Evolutionary conservation across 139 green algal genomes (phyloP).

Genomic region (Chlamydomonas asymmetrica): DNA sequence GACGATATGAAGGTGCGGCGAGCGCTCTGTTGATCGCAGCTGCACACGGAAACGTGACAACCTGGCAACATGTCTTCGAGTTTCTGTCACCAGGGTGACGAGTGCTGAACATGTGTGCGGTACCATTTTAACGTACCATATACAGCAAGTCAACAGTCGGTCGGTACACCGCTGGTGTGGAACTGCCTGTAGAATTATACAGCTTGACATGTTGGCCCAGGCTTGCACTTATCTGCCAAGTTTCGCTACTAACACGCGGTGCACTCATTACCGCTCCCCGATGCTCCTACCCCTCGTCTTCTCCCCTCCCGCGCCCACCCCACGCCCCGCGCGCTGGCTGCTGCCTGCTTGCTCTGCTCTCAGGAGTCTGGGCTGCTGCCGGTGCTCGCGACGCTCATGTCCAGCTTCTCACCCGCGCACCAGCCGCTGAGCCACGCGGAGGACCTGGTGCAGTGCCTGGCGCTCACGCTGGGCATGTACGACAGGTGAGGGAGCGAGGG

Average conservation of each 20-base stretch:
- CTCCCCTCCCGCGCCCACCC: constrained; percentile 3
- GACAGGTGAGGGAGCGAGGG: constrained; percentile 58
- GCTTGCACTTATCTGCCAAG: neutral
- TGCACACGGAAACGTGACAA: too few species aligned
- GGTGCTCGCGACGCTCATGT: constrained; percentile 59
- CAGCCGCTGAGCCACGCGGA: constrained; percentile 58
- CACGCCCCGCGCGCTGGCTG: neutral
- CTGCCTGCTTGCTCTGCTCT: neutral
- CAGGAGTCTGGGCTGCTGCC: constrained; percentile 75
- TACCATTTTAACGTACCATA: too few species aligned
- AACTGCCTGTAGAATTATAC: too few species aligned
- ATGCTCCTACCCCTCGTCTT: neutral
- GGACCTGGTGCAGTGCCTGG: constrained; percentile 63
- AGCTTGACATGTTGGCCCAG: too few species aligned
- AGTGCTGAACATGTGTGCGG: too few species aligned
- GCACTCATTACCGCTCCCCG: neutral
- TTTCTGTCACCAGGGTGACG: too few species aligned
- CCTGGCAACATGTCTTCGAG: too few species aligned
- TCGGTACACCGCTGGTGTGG: too few species aligned
- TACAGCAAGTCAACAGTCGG: too few species aligned
- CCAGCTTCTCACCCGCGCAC: constrained; percentile 55
- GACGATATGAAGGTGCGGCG: constrained; percentile 56
- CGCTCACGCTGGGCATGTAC: constrained; percentile 69
- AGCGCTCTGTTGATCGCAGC: too few species aligned
- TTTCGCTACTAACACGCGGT: too few species aligned